Evolutionary conservation across 2,329 filamentous ascomycete genomes (phyloP).

Genomic region (Whalleya microplaca): DNA sequence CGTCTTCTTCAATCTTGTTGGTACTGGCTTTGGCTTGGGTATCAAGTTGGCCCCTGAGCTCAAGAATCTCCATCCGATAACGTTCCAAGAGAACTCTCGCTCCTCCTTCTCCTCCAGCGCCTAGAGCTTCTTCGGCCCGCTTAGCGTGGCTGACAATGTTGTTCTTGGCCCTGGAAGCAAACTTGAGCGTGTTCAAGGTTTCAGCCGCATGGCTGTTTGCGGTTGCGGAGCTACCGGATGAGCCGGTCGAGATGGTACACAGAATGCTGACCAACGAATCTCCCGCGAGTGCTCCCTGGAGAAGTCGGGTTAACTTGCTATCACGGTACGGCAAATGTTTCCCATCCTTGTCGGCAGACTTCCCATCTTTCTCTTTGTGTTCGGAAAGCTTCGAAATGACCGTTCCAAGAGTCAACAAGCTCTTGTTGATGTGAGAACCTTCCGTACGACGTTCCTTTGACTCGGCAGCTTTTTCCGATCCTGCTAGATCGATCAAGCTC

Average conservation of each 20-base stretch:
- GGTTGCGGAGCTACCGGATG: constrained; percentile 70
- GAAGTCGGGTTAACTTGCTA: constrained; percentile 90
- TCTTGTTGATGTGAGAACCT: constrained; percentile 98
- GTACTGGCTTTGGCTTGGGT: constrained; percentile 73
- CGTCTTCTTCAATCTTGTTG: constrained; percentile 65
- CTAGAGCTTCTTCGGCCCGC: constrained; percentile 86
- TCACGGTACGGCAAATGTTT: constrained; percentile 97
- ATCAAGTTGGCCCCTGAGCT: constrained; percentile 80
- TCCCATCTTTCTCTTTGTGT: constrained; percentile 79
- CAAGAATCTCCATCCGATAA: constrained; percentile 90
- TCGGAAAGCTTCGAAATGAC: constrained; percentile 94
- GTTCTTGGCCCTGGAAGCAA: constrained; percentile 95
- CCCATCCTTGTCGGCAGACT: constrained; percentile 75
- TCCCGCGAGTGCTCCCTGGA: constrained; percentile 91
- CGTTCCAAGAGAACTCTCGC: constrained; percentile 87
- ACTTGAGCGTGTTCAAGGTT: constrained; percentile 95
- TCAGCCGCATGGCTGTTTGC: constrained; percentile 79
- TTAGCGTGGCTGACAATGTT: constrained; percentile 98
- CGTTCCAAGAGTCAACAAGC: constrained; percentile 88
- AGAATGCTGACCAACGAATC: constrained; percentile 96
- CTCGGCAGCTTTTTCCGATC: constrained; percentile 94
- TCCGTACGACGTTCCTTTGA: constrained; percentile 92
- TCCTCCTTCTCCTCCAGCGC: constrained; percentile 78
- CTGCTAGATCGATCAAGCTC: constrained; percentile 93
- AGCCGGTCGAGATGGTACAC: constrained; percentile 92